Evolutionary conservation across 495 filamentous ascomycete species (phyloP).

Genomic region (Penicilliopsis zonata): DNA sequence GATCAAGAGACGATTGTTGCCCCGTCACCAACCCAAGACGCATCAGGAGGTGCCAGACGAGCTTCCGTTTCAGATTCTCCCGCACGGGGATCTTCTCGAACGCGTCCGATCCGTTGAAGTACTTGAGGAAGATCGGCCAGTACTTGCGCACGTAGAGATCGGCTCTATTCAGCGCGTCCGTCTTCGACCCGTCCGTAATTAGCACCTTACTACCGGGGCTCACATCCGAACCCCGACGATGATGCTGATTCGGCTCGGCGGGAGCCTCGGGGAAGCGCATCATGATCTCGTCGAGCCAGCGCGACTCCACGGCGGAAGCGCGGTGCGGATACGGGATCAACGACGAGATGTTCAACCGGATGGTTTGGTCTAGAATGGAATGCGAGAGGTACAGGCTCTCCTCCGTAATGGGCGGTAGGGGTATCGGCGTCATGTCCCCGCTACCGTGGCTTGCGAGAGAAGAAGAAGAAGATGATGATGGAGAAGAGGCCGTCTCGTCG

Average conservation of each 20-base stretch:
- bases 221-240: constrained; percentile 9
- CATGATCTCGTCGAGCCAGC: constrained; percentile 63
- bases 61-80: constrained; percentile 77
- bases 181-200: constrained; percentile 4
- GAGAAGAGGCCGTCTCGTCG: constrained; percentile 23
- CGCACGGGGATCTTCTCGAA: constrained; percentile 74
- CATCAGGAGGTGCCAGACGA: constrained; percentile 53
- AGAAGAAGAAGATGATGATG: constrained; percentile 33
- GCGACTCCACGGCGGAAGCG: constrained; percentile 48
- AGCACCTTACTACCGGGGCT: constrained; percentile 12
- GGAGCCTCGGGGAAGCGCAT: constrained; percentile 40
- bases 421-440: constrained; percentile 26
- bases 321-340: constrained; percentile 42
- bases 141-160: constrained; percentile 38
- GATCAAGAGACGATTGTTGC: constrained; percentile 16
- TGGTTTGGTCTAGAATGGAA: constrained; percentile 26
- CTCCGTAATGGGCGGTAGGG: constrained; percentile 16
- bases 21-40: constrained; percentile 25
- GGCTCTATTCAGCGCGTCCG: constrained; percentile 24
- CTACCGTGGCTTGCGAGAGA: constrained; percentile 30
- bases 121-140: constrained; percentile 51
- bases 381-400: constrained; percentile 20
- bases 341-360: constrained; percentile 25
- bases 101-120: constrained; percentile 79
- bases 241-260: no score